Evolutionary conservation across 2,329 filamentous ascomycete genomes (phyloP), one percentile per base, ranked within the genome.

Genomic region (Microdochium trichocladiopsis): DNA sequence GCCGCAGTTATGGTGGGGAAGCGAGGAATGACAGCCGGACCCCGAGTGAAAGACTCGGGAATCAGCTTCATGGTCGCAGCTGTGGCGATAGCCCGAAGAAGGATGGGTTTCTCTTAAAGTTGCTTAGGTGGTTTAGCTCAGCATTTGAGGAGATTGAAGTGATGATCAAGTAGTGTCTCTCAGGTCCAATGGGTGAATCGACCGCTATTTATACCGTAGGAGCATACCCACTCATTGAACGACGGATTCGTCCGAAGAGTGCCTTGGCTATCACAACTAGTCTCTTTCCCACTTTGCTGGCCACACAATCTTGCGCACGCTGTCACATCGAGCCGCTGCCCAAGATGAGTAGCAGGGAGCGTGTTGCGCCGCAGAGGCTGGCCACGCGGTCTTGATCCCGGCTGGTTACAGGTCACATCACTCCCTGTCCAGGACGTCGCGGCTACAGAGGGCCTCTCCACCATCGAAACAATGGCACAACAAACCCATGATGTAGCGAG

Each of bases 1-100:
- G 55, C 55, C 22, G 53, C 47, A 2, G 55, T 57, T 37, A 57
- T 37, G 23, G 55, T 57, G 28, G 41, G 18, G 41, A 52, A 52
- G 8, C 45, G 51, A 41, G 51, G 47, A 23, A 41, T 33, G 33
- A 18, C 24, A 18, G 24, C 25, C 16, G 47, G 51, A 2, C 51
- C 51, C n/a, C 33, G 45, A 28, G 51, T 52, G 28, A 52, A 52
- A 25, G 51, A 49, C 45, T 49, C 51, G 33, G 51, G 51, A 36
- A 52, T 47, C 18, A n/a, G 37, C 50, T 33, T 51, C 12, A 45
- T 45, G 6, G 6, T 45, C 5, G 41, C 18, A 18, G 18, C 41
- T 22, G 41, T 23, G 41, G 41, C n/a, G 12, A 18, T 22, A 23
- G 41, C 41, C 41, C 16, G 22, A 22, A 8, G 18, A n/a, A 37